A percentile compares a stretch with the other conserved stretches of the same genome.
Evolutionary conservation across 495 filamentous ascomycete species (phyloP).

Genomic region (Acidomyces sp.): DNA sequence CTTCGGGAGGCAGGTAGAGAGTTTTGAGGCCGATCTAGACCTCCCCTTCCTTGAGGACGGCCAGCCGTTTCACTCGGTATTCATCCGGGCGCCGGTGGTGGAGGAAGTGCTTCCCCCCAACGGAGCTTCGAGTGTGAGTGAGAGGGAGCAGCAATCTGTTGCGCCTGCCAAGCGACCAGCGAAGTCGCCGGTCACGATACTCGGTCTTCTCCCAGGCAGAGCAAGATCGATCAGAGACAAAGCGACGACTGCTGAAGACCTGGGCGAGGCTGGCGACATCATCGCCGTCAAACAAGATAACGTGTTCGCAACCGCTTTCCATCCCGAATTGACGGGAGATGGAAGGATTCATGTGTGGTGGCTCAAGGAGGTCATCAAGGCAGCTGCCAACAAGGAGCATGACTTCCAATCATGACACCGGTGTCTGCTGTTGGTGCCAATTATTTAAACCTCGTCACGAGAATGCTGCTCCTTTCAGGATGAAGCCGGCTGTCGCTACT

Average conservation of each 20-base stretch:
- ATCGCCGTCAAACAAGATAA: conserved; percentile 86
- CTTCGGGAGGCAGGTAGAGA: conserved; percentile 88
- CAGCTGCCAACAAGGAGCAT: too few species aligned
- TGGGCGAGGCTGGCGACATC: conserved; percentile 60
- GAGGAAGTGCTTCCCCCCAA: conserved; percentile 54
- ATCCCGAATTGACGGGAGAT: conserved; percentile 87
- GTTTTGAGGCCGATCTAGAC: conserved; percentile 66
- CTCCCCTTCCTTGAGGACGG: conserved; percentile 51
- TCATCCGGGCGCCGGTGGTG: conserved; percentile 89
- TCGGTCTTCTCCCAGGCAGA: conserved; percentile 41
- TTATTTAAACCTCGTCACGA: too few species aligned
- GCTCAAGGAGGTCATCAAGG: conserved; percentile 53
- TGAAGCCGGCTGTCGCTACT: too few species aligned
- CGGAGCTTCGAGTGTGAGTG: conserved; percentile 23
- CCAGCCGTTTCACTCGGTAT: conserved; percentile 62
- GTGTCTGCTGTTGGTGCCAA: too few species aligned
- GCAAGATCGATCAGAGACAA: conserved; percentile 26
- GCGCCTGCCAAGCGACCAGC: conserved; percentile 41
- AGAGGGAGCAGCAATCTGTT: conserved; percentile 39
- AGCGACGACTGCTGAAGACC: conserved; percentile 34
- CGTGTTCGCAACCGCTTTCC: conserved; percentile 92
- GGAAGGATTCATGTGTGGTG: conserved; percentile 88
- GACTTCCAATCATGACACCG: too few species aligned
- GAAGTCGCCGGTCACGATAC: conserved; percentile 39
- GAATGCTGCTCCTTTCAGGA: too few species aligned